These are phyloP conservation scores for Teratosphaeria zuluensis DNA, from an alignment of 2,329 filamentous ascomycete genomes.

Conservation along the genomic window DNA sequence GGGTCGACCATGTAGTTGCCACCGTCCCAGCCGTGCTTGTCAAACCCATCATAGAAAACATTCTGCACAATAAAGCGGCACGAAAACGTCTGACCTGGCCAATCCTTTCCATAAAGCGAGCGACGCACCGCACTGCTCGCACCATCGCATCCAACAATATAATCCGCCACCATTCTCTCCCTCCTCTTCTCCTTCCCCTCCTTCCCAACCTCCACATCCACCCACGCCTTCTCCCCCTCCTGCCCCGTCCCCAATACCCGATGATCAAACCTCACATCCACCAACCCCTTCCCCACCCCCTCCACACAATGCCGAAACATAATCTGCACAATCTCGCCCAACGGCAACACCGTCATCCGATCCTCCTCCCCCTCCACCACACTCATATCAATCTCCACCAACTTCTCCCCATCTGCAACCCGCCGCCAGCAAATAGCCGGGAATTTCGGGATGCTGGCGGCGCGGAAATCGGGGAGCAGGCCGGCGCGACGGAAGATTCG, in stretches of 20 bases:
- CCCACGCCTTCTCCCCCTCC: slow-evolving; percentile 19
- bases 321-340: slow-evolving; percentile 20
- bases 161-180: slow-evolving; percentile 16
- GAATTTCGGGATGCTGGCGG: slow-evolving; percentile 16
- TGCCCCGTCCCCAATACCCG: slow-evolving; percentile 15
- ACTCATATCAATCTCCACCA: slow-evolving; percentile 18
- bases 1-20: slow-evolving; percentile 33
- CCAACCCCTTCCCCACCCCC: slow-evolving; percentile 12
- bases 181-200: slow-evolving; percentile 11
- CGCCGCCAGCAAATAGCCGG: slow-evolving; percentile 20
- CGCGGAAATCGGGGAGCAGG: slow-evolving; percentile 26
- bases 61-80: slow-evolving; percentile 15
- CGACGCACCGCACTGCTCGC: slow-evolving; percentile 15
- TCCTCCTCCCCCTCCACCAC: slow-evolving; percentile 17
- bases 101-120: slow-evolving; percentile 16
- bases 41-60: slow-evolving; percentile 25
- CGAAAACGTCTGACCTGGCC: slow-evolving; percentile 15
- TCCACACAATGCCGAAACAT: slow-evolving; percentile 11
- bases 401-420: slow-evolving; percentile 15
- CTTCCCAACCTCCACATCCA: slow-evolving; percentile 20
- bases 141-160: slow-evolving; percentile 22
- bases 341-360: slow-evolving; percentile 18
- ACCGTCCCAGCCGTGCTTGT: slow-evolving; percentile 29
- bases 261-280: slow-evolving; percentile 19
- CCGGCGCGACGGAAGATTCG: slow-evolving; percentile 29